phyloP scores from a whole-genome alignment of 1,139 yeast genomes.

The Debaryomyces sp. region DNA sequence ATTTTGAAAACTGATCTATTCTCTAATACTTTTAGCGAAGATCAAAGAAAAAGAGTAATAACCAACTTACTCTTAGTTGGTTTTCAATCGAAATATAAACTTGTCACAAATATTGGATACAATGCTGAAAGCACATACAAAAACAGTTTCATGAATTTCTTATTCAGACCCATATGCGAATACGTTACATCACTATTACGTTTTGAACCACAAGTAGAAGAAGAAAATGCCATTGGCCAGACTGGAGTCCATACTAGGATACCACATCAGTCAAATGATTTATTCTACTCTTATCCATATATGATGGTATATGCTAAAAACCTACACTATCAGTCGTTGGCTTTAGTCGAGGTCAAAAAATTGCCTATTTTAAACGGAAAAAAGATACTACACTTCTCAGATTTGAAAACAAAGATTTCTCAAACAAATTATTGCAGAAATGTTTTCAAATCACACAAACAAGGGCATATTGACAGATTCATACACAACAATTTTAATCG shows the following conservation, averaged over 20 bases:
- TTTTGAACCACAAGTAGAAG: background rate
- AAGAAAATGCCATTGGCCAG: background rate
- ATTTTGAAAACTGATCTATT: background rate
- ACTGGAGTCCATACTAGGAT: slow-evolving; percentile 1
- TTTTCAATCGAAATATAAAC: too few relatives aligned
- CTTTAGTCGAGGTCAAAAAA: slow-evolving; percentile 2
- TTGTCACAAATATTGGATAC: background rate
- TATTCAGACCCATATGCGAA: background rate
- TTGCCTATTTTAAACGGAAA: background rate
- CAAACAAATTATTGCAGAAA: slow-evolving; percentile 1
- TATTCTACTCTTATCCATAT: background rate
- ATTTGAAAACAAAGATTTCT: background rate
- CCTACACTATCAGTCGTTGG: background rate
- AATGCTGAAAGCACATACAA: background rate
- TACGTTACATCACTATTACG: background rate
- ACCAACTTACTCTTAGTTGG: background rate
- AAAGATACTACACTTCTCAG: background rate
- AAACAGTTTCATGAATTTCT: background rate
- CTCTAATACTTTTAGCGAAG: background rate
- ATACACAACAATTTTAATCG: slow-evolving; percentile 2
- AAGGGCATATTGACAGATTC: slow-evolving; percentile 7
- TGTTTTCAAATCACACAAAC: slow-evolving; percentile 3
- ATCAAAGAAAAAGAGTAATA: background rate
- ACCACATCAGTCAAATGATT: background rate
- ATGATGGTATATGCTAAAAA: background rate